Conservation (phyloP, 345 rosid genomes). For the Eucalyptus curtisii region DNA sequence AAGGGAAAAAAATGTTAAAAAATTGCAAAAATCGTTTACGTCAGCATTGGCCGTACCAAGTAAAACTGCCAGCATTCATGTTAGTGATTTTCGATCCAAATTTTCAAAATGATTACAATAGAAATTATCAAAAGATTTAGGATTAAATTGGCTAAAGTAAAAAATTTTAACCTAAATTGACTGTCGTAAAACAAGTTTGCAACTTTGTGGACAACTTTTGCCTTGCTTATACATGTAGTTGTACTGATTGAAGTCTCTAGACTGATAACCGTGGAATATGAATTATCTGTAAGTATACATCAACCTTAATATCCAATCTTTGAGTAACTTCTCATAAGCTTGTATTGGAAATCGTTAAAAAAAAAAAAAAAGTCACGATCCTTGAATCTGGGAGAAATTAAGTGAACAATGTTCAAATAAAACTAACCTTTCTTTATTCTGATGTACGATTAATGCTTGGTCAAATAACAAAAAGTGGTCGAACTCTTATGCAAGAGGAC, state of each 20-base stretch:
- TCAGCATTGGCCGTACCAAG: rapidly evolving
- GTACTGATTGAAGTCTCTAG: neutral
- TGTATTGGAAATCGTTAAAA: neutral
- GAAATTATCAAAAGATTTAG: neutral
- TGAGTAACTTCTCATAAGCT: neutral
- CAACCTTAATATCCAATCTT: neutral
- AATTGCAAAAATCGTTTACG: neutral
- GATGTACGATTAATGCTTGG: neutral
- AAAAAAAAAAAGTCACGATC: neutral
- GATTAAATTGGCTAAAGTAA: neutral
- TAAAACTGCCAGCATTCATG: neutral
- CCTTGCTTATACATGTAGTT: neutral
- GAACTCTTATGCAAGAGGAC: neutral
- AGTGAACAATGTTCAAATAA: neutral
- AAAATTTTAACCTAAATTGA: neutral
- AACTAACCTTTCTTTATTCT: neutral
- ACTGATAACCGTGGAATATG: neutral
- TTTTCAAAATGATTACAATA: neutral
- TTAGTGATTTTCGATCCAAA: neutral
- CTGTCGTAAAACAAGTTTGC: neutral
- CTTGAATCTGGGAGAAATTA: neutral
- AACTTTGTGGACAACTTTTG: neutral
- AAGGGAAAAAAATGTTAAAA: neutral
- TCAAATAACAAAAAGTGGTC: neutral
- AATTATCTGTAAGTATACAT: neutral